phyloP scores from a whole-genome alignment of 164 flowering plant genomes.

The Aristolochia californica region DNA sequence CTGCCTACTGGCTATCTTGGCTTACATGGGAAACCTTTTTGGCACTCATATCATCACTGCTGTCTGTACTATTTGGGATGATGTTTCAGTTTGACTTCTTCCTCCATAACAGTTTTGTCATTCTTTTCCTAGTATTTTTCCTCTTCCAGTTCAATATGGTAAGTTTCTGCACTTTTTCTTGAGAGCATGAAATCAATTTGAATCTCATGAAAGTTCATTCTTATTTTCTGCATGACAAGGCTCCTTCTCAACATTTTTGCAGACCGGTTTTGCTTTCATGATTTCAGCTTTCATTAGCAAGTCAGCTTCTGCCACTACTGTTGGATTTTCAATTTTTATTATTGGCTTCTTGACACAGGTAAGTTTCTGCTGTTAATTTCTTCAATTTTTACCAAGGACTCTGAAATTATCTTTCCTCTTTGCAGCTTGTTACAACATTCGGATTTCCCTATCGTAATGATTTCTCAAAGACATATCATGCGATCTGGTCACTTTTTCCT shows the following conservation, averaged over 20 bases:
- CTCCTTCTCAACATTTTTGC: slow-evolving; percentile 1
- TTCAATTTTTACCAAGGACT: slow-evolving; percentile 3
- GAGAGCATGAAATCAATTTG: background rate
- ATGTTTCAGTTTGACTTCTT: slow-evolving; percentile 88
- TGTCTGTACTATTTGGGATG: slow-evolving; percentile 83
- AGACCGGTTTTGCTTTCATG: slow-evolving; percentile 84
- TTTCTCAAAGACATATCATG: slow-evolving; percentile 17
- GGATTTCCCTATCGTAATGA: slow-evolving; percentile 60
- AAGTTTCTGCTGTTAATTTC: slow-evolving; percentile 3
- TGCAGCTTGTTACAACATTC: slow-evolving; percentile 68
- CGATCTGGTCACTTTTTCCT: slow-evolving; percentile 78
- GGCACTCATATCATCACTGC: slow-evolving; percentile 57
- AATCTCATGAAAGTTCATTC: background rate
- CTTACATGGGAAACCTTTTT: slow-evolving; percentile 75
- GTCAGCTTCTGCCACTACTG: slow-evolving; percentile 72
- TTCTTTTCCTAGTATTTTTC: slow-evolving; percentile 71
- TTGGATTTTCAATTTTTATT: slow-evolving; percentile 76
- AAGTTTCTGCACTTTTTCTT: slow-evolving; percentile 7
- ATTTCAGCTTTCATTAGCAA: slow-evolving; percentile 77
- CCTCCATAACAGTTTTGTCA: slow-evolving; percentile 68
- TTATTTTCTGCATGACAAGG: slow-evolving; percentile 12
- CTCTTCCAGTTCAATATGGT: slow-evolving; percentile 96
- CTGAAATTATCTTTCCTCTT: slow-evolving; percentile 10
- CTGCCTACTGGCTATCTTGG: slow-evolving; percentile 98
- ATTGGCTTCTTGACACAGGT: slow-evolving; percentile 81